phyloP scores from a whole-genome alignment of 2,329 filamentous ascomycete species.

The Orbilia quercus region DNA sequence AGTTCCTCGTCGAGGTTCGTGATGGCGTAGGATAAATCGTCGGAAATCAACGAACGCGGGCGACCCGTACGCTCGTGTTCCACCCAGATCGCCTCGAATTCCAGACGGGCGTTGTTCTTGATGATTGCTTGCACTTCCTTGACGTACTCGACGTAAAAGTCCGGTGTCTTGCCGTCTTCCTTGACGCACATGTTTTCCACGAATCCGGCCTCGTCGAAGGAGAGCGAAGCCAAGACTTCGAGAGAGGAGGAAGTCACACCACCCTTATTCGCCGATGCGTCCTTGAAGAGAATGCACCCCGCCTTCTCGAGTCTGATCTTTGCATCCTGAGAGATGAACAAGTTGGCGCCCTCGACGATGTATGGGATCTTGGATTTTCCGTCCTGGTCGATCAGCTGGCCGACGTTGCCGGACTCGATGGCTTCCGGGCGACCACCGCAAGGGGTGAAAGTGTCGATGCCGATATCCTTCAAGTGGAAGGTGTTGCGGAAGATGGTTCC shows the following conservation, averaged over 20 bases:
- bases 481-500: constrained; percentile 97
- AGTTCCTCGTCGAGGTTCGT: constrained; percentile 97
- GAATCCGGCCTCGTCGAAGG: constrained; percentile 91
- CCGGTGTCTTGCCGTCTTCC: constrained; percentile 79
- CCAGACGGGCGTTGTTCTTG: constrained; percentile 86
- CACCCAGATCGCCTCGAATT: constrained; percentile 98
- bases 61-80: constrained; percentile 85
- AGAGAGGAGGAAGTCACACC: constrained; percentile 97
- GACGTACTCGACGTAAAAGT: constrained; percentile 94
- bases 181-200: constrained; percentile 89
- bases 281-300: constrained; percentile 96
- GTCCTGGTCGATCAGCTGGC: constrained; percentile 83
- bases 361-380: constrained; percentile 90
- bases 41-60: constrained; percentile 85
- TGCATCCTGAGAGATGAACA: constrained; percentile 98
- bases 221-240: constrained; percentile 92
- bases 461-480: constrained; percentile 84
- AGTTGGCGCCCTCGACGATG: constrained; percentile 96
- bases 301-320: constrained; percentile 94
- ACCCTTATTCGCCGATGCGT: constrained; percentile 98
- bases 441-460: constrained; percentile 90
- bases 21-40: constrained; percentile 89
- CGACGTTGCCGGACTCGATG: constrained; percentile 88
- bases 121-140: constrained; percentile 91
- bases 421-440: constrained; percentile 97